phyloP scores from a whole-genome alignment of 2,329 filamentous ascomycete genomes.

The Aspergillus brunneoviolaceus region DNA sequence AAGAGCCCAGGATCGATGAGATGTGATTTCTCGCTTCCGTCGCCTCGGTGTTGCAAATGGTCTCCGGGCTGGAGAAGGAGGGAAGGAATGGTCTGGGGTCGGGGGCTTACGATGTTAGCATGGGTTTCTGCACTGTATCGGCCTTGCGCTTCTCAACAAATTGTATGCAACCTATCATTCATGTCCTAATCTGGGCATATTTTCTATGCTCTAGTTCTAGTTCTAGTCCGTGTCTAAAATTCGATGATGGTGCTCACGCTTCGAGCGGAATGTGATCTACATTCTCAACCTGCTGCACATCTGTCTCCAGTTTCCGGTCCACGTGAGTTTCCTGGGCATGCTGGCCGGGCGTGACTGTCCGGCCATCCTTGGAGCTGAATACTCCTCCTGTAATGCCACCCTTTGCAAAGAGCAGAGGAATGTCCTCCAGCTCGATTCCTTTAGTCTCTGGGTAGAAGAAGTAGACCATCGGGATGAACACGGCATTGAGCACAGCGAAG shows the following conservation, averaged over 20 bases:
- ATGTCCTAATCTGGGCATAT: not conserved
- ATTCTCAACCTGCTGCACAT: constrained; percentile 15
- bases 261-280: not conserved
- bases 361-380: constrained; percentile 19
- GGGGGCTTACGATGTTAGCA: no score
- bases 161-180: not conserved
- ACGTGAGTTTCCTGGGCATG: constrained; percentile 20
- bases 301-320: constrained; percentile 17
- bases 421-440: constrained; percentile 63
- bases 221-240: not conserved
- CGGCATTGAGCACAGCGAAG: constrained; percentile 24
- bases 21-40: constrained; percentile 6
- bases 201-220: not conserved
- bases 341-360: constrained; percentile 21
- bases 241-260: not conserved
- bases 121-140: no score
- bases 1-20: constrained; percentile 15
- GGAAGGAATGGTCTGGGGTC: no score
- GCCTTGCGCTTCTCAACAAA: not conserved
- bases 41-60: no score
- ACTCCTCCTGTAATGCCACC: constrained; percentile 21
- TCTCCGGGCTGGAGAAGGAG: no score
- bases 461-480: constrained; percentile 55
- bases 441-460: constrained; percentile 67
- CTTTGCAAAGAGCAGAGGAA: constrained; percentile 33